phyloP scores from a whole-genome alignment of 768 basidiomycete genomes.

The Boletellus emodensis region DNA sequence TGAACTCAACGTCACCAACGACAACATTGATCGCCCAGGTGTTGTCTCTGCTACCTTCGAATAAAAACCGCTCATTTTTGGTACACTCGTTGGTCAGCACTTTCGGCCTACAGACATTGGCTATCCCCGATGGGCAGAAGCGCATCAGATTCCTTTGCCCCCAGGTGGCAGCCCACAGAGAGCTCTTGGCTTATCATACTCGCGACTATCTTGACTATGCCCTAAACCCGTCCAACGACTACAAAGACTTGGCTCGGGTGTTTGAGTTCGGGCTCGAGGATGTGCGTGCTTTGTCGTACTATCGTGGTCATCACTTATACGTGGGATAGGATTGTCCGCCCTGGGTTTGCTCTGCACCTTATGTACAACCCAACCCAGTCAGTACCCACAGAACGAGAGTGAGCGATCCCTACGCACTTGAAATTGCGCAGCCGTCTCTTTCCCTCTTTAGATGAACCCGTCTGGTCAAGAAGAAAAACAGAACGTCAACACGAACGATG shows the following conservation, averaged over 20 bases:
- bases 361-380: no score
- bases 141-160: constrained; percentile 50
- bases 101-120: constrained; percentile 43
- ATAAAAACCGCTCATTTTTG: constrained; percentile 57
- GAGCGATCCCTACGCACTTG: no score
- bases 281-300: constrained; percentile 31
- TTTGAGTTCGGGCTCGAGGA: constrained; percentile 58
- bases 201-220: constrained; percentile 65
- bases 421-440: no score
- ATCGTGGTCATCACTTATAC: not conserved
- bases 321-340: constrained; percentile 71
- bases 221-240: constrained; percentile 33
- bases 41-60: constrained; percentile 63
- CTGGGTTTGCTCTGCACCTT: no score
- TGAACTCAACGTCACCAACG: not conserved
- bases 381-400: no score
- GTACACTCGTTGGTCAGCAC: constrained; percentile 62
- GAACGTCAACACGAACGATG: not conserved
- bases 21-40: constrained; percentile 24
- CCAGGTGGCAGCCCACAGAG: constrained; percentile 47
- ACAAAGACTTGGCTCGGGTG: constrained; percentile 15
- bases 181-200: constrained; percentile 67
- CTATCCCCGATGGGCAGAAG: constrained; percentile 17
- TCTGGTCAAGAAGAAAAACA: not conserved
- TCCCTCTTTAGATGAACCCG: constrained; percentile 37